Conservation (phyloP, 305 asterid genomes). For the Fraxinus xanthoxyloides region DNA sequence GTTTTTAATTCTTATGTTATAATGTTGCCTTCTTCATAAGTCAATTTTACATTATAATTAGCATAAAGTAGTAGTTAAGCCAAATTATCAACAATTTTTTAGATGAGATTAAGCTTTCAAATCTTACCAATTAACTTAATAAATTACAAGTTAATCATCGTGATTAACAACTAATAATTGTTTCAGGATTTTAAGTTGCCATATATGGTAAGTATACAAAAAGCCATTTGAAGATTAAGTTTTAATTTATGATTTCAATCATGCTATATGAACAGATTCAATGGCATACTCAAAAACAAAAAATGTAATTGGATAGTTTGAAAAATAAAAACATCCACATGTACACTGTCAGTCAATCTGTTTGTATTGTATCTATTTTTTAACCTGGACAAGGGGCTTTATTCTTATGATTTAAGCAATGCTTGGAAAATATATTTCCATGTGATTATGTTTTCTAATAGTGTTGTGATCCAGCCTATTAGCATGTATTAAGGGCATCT, state of each 20-base stretch:
- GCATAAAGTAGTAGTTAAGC: background rate
- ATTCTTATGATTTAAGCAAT: conserved; percentile 28
- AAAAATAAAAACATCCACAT: too few species aligned
- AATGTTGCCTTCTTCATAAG: conserved; percentile 25
- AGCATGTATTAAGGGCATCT: conserved; percentile 27
- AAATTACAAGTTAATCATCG: background rate
- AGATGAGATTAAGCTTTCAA: background rate
- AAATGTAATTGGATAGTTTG: too few species aligned
- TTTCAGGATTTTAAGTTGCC: conserved; percentile 15
- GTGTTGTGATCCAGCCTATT: conserved; percentile 28
- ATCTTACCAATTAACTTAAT: background rate
- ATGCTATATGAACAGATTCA: too few species aligned
- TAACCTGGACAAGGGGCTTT: too few species aligned
- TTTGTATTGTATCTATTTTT: too few species aligned
- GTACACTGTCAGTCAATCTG: too few species aligned
- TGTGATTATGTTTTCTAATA: conserved; percentile 37
- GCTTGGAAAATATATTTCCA: conserved; percentile 25
- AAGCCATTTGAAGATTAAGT: conserved; percentile 26
- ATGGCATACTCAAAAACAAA: too few species aligned
- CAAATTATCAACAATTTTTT: background rate
- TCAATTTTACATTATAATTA: too few species aligned
- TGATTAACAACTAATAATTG: conserved; percentile 20
- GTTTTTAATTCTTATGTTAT: background rate
- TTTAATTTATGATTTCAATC: too few species aligned
- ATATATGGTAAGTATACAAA: conserved; percentile 16